Evolutionary conservation across 805 yeast genomes (phyloP), one percentile per base, ranked within the genome.

Genomic region (Wickerhamomyces strasburgensis): DNA sequence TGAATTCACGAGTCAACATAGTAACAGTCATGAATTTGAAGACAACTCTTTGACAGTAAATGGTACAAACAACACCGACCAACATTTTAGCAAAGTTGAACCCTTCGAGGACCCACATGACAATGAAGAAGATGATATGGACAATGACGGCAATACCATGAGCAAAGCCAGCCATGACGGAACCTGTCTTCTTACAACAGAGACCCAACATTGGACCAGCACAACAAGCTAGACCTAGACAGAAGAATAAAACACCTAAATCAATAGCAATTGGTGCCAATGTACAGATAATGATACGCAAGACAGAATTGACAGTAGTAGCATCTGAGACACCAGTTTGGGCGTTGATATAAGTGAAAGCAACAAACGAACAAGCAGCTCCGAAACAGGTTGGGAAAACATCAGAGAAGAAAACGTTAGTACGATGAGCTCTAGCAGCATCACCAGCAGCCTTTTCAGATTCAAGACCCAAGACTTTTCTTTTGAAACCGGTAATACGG

Each of bases 141-240:
- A 87, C 70, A 52, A 94, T 62, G 37, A 94, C 97, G 14, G 97
- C 88, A 54, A 86, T 70, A 67, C 96, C 97, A 58, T 93, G 98
- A 15, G 98, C 96, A 60, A 93, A 65, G 56, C 86, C 96, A 27
- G 99, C 99, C 68, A 68, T 80, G 28, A 87, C 95, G 9, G 96
- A 82, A 67, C 96, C 95, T 34, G 97, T 89, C 73, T 84, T 83
- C 78, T 89, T 89, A 71, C 98, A 90, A 67, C 98, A 90, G 68
- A 89, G 64, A 40, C 93, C 93, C 48, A 90, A 77, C 58, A 90
- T 54, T 52, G 99, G 98, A 62, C 99, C 99, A 19, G 96, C 86
- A 73, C 97, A 93, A 68, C 98, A 93, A 13, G 97, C 84, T 64
- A 89, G 59, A 52, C 78, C 87, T 52, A 84, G 71, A 65, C 90